Evolutionary conservation across 1,139 yeast genomes (phyloP), one percentile per base, ranked within the genome.

Genomic region (Candida labiduridarum): DNA sequence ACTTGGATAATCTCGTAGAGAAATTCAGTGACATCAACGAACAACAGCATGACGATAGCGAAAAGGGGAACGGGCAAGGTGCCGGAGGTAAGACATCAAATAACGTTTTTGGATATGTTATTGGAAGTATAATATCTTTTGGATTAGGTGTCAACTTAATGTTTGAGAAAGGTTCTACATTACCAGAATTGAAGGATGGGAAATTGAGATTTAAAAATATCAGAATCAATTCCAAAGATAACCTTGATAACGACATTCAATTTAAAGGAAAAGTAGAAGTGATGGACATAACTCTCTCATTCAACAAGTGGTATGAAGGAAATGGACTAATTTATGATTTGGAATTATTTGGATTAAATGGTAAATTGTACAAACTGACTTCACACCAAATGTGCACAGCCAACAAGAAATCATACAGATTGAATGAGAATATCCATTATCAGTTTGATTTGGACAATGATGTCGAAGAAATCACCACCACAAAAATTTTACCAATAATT

Each of bases 231-330:
- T 66, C 71, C 3, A 59, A 56, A 3, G 58, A 53, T 34, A 48
- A 48, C 16, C 56, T 57, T 11, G 61, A 56, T n/a, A 59, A 53
- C 16, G 48, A 56, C 10, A 53, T 52, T 16, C 56, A 56, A 16
- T 68, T 76, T 33, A 64, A 69, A 10, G 76, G 85, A 30, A 68
- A 67, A 14, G 72, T 85, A 29, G 81, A 84, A 48, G 76, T 82
- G 15, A 68, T 85, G 54, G 83, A 82, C 54, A 61, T 86, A 40
- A 79, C 87, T 0, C 67, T 87, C 19, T 83, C 88, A 1, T 80
- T 87, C 54, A 74, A 76, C 43, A 87, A 87, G 63, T 87, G 92
- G 92, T 75, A 83, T 46, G 80, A 80, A 52, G 86, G 90, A 0
- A 76, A 78, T 45, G 95, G 95, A 0, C 67, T 87, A 30, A 79